Base-by-base conservation (phyloP, 768 basidiomycete species). In the Kondoa subrosea region DNA sequence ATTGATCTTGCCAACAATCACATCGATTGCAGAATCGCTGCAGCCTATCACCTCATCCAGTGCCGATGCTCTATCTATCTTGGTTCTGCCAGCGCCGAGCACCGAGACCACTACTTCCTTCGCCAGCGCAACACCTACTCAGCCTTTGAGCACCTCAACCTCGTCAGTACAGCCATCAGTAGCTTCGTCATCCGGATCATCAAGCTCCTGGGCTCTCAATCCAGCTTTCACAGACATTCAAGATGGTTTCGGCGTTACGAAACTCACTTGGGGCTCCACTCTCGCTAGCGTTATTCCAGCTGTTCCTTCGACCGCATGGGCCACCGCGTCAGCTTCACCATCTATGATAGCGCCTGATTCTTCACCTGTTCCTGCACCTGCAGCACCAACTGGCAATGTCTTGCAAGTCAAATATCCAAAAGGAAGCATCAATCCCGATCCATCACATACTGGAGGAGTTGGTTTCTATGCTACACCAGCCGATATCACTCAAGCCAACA, bases 391-490 rank as follows among this genome's bases (percentile, higher is more conserved):
- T 31, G 61, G 27, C 12, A 57, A 56, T 14, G 71, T 70, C 16
- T n/a, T 74, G 25, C 69, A 72, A 67, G 71, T 73, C 30, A 33
- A 31, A 3, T 75, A 70, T 64, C 74, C 74, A 3, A 30, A 34
- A 0, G 73, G 72, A 3, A 62, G 62, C 3, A 21, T 70, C 30
- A 73, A 73, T 58, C 74, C 74, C 2, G 50, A 65, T 0, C 25
- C 30, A 26, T 1, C 14, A 15, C 70, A 68, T 1, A 29, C 67
- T 21, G 74, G 74, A 12, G 74, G 74, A 0, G 67, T 73, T 16
- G 74, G 73, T 27, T 71, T 73, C 64, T 75, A 75, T 67, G 34
- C 66, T 3, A 21, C 34, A 17, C 69, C 69, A 69, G 69, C 67
- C 29, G 69, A 69, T 57, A n/a, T 69, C 17, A 25, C 17, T 2